phyloP scores from a whole-genome alignment of 805 yeast genomes.

The Cyberlindnera mrakii region DNA sequence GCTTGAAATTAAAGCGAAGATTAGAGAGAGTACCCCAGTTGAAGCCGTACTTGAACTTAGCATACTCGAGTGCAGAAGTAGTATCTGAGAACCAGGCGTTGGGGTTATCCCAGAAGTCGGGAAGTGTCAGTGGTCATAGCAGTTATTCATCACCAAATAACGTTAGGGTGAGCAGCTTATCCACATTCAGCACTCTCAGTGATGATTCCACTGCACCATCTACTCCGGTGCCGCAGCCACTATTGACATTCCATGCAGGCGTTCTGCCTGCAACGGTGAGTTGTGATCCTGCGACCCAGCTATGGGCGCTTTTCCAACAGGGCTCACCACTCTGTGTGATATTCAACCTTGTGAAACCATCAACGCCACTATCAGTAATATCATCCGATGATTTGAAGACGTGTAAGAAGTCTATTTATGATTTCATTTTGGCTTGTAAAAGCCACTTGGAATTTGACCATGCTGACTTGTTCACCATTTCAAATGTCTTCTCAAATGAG shows the following conservation, averaged over 20 bases:
- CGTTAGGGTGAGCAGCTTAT: slow-evolving; percentile 29
- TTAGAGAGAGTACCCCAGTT: slow-evolving; percentile 59
- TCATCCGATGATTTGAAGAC: slow-evolving; percentile 76
- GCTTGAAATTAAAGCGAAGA: slow-evolving; percentile 48
- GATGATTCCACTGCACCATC: slow-evolving; percentile 26
- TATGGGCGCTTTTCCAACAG: slow-evolving; percentile 83
- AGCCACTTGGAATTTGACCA: slow-evolving; percentile 67
- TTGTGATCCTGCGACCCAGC: slow-evolving; percentile 89
- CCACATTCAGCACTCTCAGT: slow-evolving; percentile 27
- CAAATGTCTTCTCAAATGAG: slow-evolving; percentile 80
- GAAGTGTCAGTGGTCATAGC: slow-evolving; percentile 6
- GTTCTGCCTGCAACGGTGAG: slow-evolving; percentile 65
- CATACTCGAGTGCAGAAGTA: slow-evolving; percentile 60
- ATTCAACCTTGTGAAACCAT: slow-evolving; percentile 64
- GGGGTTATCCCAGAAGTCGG: slow-evolving; percentile 32
- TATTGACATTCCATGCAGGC: slow-evolving; percentile 66
- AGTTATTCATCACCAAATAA: slow-evolving; percentile 9
- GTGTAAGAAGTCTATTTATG: slow-evolving; percentile 86
- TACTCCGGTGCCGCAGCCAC: slow-evolving; percentile 19
- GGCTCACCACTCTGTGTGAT: slow-evolving; percentile 89
- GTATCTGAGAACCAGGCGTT: slow-evolving; percentile 69
- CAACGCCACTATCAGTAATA: slow-evolving; percentile 53
- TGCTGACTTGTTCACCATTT: slow-evolving; percentile 80
- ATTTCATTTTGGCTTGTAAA: slow-evolving; percentile 82
- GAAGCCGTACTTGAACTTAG: slow-evolving; percentile 59